Evolutionary conservation across 768 basidiomycete genomes (phyloP), one percentile per base, ranked within the genome.

Genomic region (Xanthoconium purpureum): DNA sequence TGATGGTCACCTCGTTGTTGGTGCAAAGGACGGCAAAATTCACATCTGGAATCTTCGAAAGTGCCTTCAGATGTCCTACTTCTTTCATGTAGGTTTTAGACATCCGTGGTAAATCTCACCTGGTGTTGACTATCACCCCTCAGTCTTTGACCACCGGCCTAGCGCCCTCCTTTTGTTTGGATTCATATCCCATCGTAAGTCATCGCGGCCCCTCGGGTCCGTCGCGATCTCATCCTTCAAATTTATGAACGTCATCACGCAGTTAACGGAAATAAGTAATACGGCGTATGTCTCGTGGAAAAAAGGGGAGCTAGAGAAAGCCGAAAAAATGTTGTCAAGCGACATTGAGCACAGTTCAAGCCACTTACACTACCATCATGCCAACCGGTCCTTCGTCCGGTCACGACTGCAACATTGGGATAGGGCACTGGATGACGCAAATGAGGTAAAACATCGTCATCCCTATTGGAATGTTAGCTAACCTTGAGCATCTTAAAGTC

Each of bases 351-450:
- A 29, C n/a, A 11, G 15, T 10, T 44, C 37, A 17, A 40, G 6
- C 9, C 20, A 9, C 32, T 40, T 20, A 24, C 50, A 49, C n/a
- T 50, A 45, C 29, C 32, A 49, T 52, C 38, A 55, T 30, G 58
- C 58, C 13, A 64, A 58, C n/a, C 43, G 64, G 24, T 58, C 64
- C 15, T 43, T 65, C 8, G 14, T 65, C 15, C 61, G 58, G 9
- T 45, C 47, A 14, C 61, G 47, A 5, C 17, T 56, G 24, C 20
- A 18, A 29, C 42, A 51, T n/a, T 63, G 58, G 54, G 49, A 50
- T 20, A 40, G 8, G 8, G 64, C 64, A 18, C 36, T 61, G 33
- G 45, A 60, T 1, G 64, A 65, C 12, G 54, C 50, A 17, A 47
- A 64, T 4, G 15, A 14, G 52, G 64, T 66, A 56, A 37, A 0